Percentiles rank a stretch among this genome's conserved stretches.
These are phyloP conservation scores for Pseudodiploospora longispora DNA, from an alignment of 2,329 filamentous ascomycete species.

Conservation along the genomic window DNA sequence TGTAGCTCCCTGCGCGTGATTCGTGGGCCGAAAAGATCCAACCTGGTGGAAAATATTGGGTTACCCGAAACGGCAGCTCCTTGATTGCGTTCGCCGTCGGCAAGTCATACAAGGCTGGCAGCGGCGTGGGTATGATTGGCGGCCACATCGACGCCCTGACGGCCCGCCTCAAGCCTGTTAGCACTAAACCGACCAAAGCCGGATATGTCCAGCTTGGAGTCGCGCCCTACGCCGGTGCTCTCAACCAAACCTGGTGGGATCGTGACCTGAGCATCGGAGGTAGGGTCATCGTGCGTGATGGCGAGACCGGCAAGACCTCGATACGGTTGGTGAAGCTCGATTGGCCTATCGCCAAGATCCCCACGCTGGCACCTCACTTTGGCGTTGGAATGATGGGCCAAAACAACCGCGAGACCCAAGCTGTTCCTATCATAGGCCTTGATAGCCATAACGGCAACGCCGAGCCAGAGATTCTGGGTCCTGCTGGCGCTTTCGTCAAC, in stretches of 20 bases:
- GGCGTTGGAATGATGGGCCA: conserved; percentile 62
- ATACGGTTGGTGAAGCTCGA: conserved; percentile 81
- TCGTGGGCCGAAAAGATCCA: conserved; percentile 66
- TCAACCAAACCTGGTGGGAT: conserved; percentile 95
- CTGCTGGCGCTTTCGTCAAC: conserved; percentile 62
- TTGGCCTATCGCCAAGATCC: conserved; percentile 90
- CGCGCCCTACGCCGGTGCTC: conserved; percentile 80
- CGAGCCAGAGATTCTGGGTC: conserved; percentile 41
- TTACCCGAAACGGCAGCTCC: conserved; percentile 76
- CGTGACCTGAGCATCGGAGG: conserved; percentile 87
- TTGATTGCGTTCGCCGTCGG: conserved; percentile 82
- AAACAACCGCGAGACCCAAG: conserved; percentile 82
- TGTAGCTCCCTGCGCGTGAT: conserved; percentile 66
- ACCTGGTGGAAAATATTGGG: conserved; percentile 81
- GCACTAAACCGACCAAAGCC: conserved; percentile 72
- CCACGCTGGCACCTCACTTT: conserved; percentile 90
- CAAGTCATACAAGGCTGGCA: conserved; percentile 70
- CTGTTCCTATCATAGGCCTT: conserved; percentile 87
- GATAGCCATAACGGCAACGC: conserved; percentile 55
- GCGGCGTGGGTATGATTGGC: conserved; percentile 80
- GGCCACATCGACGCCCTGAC: conserved; percentile 92
- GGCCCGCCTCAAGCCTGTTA: conserved; percentile 83
- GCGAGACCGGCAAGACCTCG: conserved; percentile 63
- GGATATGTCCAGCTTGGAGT: conserved; percentile 87
- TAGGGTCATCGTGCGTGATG: conserved; percentile 73